Percentiles rank a stretch among this genome's conserved stretches.
Conservation (phyloP, 805 yeast genomes). For the Cyberlindnera meyerae region DNA sequence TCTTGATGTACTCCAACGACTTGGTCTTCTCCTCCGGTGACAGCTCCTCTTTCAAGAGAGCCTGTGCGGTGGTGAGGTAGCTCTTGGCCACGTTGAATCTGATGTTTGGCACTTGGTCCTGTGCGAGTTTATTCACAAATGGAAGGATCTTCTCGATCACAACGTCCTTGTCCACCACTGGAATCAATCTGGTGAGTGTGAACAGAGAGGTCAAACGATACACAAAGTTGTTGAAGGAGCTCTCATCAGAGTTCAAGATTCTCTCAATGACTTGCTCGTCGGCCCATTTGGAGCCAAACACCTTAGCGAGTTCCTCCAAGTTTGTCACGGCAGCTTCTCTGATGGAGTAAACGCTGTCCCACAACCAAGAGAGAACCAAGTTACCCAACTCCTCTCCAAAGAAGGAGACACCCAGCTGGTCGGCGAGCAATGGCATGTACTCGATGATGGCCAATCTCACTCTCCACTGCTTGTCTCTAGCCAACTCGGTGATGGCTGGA, state of each 20-base stretch:
- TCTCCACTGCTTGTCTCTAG: slow-evolving; percentile 97
- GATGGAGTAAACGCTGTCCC: slow-evolving; percentile 96
- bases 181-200: slow-evolving; percentile 77
- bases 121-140: slow-evolving; percentile 63
- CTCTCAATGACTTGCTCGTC: slow-evolving; percentile 75
- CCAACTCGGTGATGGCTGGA: slow-evolving; percentile 94
- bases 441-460: slow-evolving; percentile 95
- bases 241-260: slow-evolving; percentile 46
- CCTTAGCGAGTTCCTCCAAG: slow-evolving; percentile 70
- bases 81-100: slow-evolving; percentile 93
- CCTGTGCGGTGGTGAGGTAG: slow-evolving; percentile 54
- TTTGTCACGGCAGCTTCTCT: slow-evolving; percentile 94
- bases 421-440: slow-evolving; percentile 90
- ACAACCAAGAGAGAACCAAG: slow-evolving; percentile 93
- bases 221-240: slow-evolving; percentile 59
- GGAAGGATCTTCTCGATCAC: slow-evolving; percentile 69
- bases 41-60: slow-evolving; percentile 34
- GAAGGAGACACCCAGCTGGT: slow-evolving; percentile 88
- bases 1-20: slow-evolving; percentile 34
- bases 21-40: slow-evolving; percentile 21
- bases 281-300: slow-evolving; percentile 94
- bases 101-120: slow-evolving; percentile 89
- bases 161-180: slow-evolving; percentile 57
- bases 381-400: slow-evolving; percentile 89
- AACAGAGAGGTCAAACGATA: slow-evolving; percentile 88